These are phyloP conservation scores for Podila clonocystis DNA, from an alignment of 192 early-diverging fungal genomes.

Conservation along the genomic window DNA sequence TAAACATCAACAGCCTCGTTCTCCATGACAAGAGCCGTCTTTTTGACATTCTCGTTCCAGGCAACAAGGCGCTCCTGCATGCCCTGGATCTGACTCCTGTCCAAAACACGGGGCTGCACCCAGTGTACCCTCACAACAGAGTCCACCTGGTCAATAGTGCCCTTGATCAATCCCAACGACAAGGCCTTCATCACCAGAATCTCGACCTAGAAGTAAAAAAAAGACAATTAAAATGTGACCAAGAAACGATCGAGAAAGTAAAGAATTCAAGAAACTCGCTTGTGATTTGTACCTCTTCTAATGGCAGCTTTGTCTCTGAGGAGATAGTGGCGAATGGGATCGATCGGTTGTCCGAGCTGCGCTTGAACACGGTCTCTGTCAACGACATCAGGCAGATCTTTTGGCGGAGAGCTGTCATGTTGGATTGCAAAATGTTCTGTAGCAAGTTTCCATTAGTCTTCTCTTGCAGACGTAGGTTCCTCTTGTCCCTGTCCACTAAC, in stretches of 20 bases:
- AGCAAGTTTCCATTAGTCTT: neutral
- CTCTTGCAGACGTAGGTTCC: no score
- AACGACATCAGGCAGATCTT: slow-evolving; percentile 98
- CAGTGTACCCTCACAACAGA: slow-evolving; percentile 89
- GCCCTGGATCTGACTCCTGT: slow-evolving; percentile 86
- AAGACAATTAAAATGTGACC: neutral
- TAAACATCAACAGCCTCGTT: slow-evolving; percentile 64
- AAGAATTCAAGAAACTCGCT: neutral
- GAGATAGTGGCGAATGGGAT: slow-evolving; percentile 88
- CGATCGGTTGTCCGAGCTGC: slow-evolving; percentile 74
- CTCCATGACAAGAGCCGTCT: slow-evolving; percentile 76
- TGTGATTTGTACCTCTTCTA: slow-evolving; percentile 66
- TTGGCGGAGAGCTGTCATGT: slow-evolving; percentile 82
- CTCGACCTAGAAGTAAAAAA: slow-evolving; percentile 73
- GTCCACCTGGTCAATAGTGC: slow-evolving; percentile 96
- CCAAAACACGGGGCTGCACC: slow-evolving; percentile 98
- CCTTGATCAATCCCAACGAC: slow-evolving; percentile 90
- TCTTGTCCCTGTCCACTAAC: slow-evolving; percentile 4
- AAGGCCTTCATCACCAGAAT: slow-evolving; percentile 98
- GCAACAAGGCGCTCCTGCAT: slow-evolving; percentile 84
- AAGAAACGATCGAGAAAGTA: no score
- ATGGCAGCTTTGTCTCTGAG: slow-evolving; percentile 77
- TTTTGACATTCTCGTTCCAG: slow-evolving; percentile 88
- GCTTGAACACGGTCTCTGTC: slow-evolving; percentile 93
- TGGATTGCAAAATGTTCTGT: slow-evolving; percentile 84